These are phyloP conservation scores for Sistotremastrum suecicum DNA, from an alignment of 768 basidiomycete genomes.

Conservation along the genomic window DNA sequence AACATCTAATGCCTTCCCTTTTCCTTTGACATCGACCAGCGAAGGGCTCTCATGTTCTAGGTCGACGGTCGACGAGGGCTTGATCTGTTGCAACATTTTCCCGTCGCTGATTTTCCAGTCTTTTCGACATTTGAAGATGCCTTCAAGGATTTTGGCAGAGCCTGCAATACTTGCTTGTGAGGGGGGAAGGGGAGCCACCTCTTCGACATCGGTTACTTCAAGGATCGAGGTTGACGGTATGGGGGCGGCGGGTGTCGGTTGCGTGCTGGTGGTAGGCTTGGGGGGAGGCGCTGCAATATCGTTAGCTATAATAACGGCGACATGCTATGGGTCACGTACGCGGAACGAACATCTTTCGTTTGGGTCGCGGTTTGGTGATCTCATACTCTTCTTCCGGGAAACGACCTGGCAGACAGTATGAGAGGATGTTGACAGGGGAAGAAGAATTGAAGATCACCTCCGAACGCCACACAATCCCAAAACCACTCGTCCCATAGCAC, in stretches of 20 bases:
- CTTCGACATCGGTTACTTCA: constrained; percentile 7
- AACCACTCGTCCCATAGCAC: constrained; percentile 96
- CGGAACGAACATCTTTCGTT: constrained; percentile 23
- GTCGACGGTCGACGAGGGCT: too few relatives aligned
- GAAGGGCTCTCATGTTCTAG: too few relatives aligned
- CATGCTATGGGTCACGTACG: constrained; percentile 1
- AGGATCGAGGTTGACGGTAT: constrained; percentile 9
- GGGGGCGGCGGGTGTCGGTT: constrained; percentile 3
- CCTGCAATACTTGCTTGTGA: too few relatives aligned
- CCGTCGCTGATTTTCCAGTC: too few relatives aligned
- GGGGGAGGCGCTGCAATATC: constrained; percentile 7
- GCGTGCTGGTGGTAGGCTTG: constrained; percentile 11
- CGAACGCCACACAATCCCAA: constrained; percentile 77
- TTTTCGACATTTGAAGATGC: too few relatives aligned
- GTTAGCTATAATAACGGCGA: constrained; percentile 6
- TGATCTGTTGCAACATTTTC: too few relatives aligned
- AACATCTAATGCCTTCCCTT: too few relatives aligned
- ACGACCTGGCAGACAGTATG: constrained; percentile 26
- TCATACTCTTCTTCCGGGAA: constrained; percentile 52
- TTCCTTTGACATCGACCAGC: too few relatives aligned
- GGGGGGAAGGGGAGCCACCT: neutral
- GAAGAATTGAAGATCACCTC: constrained; percentile 26
- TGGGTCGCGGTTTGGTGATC: constrained; percentile 44
- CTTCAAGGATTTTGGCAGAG: too few relatives aligned
- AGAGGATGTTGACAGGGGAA: neutral